Conservation (phyloP, 2,329 filamentous ascomycete genomes). For the Penicillium frequentans region DNA sequence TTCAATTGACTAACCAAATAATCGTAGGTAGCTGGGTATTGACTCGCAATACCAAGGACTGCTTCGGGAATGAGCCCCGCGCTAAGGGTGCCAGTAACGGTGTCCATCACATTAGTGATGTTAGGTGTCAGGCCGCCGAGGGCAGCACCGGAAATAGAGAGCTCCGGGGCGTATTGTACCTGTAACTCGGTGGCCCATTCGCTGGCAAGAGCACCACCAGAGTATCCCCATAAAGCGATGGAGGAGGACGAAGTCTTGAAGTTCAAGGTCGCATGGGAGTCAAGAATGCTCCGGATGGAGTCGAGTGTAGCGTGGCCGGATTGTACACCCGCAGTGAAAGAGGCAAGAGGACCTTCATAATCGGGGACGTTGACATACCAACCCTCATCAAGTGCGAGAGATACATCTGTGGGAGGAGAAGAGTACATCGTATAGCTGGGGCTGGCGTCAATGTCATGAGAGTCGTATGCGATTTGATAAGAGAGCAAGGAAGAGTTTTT, state of each 20-base stretch:
- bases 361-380: neutral
- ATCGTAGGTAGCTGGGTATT: neutral
- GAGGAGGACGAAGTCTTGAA: neutral
- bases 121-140: neutral
- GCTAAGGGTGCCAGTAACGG: neutral
- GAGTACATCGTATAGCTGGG: neutral
- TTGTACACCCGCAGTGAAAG: neutral
- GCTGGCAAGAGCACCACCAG: neutral
- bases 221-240: neutral
- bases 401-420: neutral
- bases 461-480: neutral
- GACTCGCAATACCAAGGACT: neutral
- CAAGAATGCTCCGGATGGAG: neutral
- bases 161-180: neutral
- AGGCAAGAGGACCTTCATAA: neutral
- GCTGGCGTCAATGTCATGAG: neutral
- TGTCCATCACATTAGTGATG: neutral
- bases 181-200: neutral
- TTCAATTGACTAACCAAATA: neutral
- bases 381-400: neutral
- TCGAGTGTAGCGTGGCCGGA: neutral
- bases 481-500: neutral
- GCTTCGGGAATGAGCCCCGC: neutral
- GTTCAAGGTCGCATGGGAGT: neutral
- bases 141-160: neutral